Conservation (phyloP, 495 filamentous ascomycete species). For the Glonium stellatum region DNA sequence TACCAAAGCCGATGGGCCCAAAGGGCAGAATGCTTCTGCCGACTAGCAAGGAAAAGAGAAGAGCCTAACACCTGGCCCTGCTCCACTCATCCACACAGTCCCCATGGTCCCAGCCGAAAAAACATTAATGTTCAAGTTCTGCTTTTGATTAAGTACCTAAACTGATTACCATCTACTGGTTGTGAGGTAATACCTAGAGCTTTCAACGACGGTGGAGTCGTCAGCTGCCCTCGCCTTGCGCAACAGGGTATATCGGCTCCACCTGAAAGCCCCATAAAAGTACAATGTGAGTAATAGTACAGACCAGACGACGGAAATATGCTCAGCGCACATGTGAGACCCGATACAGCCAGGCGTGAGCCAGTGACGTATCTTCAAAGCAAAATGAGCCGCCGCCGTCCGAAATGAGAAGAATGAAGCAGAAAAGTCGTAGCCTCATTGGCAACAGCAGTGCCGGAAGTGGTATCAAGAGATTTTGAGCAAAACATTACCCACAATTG, state of each 20-base stretch:
- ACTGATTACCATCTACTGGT: slow-evolving; percentile 9
- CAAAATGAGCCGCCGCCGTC: slow-evolving; percentile 13
- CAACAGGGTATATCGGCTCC: slow-evolving; percentile 24
- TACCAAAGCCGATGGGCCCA: slow-evolving; percentile 10
- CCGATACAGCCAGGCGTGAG: slow-evolving; percentile 26
- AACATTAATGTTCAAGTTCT: slow-evolving; percentile 5
- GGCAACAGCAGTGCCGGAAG: slow-evolving; percentile 2
- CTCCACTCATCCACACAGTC: background rate
- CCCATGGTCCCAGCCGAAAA: background rate
- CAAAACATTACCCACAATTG: background rate
- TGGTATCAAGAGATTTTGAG: background rate
- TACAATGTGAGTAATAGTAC: slow-evolving; percentile 32
- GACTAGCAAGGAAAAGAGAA: slow-evolving; percentile 1
- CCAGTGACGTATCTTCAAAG: slow-evolving; percentile 22
- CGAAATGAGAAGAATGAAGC: background rate
- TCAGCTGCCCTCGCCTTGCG: slow-evolving; percentile 1
- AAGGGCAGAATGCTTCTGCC: slow-evolving; percentile 2
- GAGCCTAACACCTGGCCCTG: background rate
- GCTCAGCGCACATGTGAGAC: slow-evolving; percentile 8
- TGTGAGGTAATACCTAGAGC: slow-evolving; percentile 18
- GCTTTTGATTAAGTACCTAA: slow-evolving; percentile 26
- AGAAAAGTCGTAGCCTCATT: slow-evolving; percentile 4
- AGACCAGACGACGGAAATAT: slow-evolving; percentile 17
- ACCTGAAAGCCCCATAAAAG: slow-evolving; percentile 21
- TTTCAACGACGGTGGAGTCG: slow-evolving; percentile 1